phyloP scores from a whole-genome alignment of 352 stramenopile genomes.

The Phytophthora sp. region DNA sequence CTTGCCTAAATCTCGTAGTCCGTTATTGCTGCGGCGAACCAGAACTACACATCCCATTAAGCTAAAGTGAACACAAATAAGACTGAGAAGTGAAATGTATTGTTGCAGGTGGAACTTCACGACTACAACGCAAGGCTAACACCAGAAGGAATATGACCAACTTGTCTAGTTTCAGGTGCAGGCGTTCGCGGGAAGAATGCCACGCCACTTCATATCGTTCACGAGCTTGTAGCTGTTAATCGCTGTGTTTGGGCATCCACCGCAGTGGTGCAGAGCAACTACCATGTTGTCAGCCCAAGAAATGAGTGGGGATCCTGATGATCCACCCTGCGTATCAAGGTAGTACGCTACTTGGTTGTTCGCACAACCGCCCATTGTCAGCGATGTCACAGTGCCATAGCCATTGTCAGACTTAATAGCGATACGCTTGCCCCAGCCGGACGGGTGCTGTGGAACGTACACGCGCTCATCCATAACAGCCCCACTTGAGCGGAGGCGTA shows the following conservation, averaged over 20 bases:
- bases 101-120: no score
- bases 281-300: conserved; percentile 64
- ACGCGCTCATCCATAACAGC: conserved; percentile 56
- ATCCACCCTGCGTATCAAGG: conserved; percentile 73
- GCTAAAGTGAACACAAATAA: no score
- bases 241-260: conserved; percentile 76
- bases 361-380: conserved; percentile 50
- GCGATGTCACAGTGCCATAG: conserved; percentile 50
- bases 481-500: conserved; percentile 55
- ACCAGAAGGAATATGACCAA: no score
- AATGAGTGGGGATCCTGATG: conserved; percentile 76
- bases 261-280: conserved; percentile 76
- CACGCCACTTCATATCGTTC: conserved; percentile 44
- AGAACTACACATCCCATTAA: no score
- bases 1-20: no score
- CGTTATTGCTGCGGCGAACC: no score
- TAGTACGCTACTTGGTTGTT: conserved; percentile 69
- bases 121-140: no score
- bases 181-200: conserved; percentile 51
- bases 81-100: no score
- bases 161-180: conserved; percentile 36
- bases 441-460: conserved; percentile 70
- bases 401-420: conserved; percentile 54
- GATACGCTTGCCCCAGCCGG: conserved; percentile 73
- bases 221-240: conserved; percentile 72